A percentile compares a stretch with the other conserved stretches of the same genome.
These are phyloP conservation scores for Handroanthus guayacan DNA, from an alignment of 257 asterid species.

Conservation along the genomic window DNA sequence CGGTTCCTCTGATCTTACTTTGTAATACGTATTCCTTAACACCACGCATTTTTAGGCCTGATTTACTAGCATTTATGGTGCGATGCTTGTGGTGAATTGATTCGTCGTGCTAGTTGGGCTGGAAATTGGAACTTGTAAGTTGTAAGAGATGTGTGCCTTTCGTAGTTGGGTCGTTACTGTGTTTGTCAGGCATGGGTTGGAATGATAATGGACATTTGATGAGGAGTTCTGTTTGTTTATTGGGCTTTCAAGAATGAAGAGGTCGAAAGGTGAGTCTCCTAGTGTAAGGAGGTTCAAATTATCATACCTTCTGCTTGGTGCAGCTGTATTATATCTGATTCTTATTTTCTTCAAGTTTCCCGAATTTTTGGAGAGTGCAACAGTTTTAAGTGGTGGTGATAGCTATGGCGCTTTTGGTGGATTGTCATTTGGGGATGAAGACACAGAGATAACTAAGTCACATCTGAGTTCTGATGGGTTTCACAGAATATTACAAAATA, in stretches of 20 bases:
- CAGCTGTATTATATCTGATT: constrained; percentile 74
- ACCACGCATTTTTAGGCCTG: constrained; percentile 28
- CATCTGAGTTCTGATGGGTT: constrained; percentile 53
- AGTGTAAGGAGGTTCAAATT: constrained; percentile 70
- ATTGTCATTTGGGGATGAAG: constrained; percentile 45
- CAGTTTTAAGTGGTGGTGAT: constrained; percentile 53
- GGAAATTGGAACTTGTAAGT: constrained; percentile 22
- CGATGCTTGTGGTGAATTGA: constrained; percentile 23
- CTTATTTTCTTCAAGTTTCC: constrained; percentile 75
- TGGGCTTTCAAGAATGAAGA: constrained; percentile 60
- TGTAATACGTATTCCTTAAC: neutral
- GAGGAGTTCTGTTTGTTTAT: constrained; percentile 35
- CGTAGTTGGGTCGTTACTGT: constrained; percentile 6
- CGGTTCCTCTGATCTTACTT: constrained; percentile 28
- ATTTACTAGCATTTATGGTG: constrained; percentile 22
- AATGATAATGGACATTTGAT: constrained; percentile 24
- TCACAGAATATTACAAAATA: constrained; percentile 60
- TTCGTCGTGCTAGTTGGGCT: constrained; percentile 35
- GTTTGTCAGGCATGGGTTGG: constrained; percentile 34
- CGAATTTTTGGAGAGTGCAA: constrained; percentile 65
- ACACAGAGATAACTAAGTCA: constrained; percentile 46
- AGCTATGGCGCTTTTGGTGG: constrained; percentile 47
- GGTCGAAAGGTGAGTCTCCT: constrained; percentile 68
- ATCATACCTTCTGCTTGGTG: constrained; percentile 66
- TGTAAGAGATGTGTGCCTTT: constrained; percentile 11